These are phyloP conservation scores for Candida palmyrensis DNA, from an alignment of 805 yeast genomes.

Conservation along the genomic window DNA sequence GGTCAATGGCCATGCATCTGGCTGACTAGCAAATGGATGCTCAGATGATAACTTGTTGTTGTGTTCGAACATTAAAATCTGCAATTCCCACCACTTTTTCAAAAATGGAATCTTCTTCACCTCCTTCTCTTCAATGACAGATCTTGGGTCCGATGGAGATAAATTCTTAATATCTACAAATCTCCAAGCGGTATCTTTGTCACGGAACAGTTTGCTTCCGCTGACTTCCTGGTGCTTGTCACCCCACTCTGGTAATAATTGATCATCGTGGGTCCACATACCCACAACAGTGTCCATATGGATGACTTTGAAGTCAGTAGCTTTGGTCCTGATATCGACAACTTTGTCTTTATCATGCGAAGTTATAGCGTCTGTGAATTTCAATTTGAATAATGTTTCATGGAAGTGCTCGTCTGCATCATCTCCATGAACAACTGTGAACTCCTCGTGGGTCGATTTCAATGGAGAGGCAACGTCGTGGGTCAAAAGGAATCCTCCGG, in stretches of 20 bases:
- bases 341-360: conserved; percentile 42
- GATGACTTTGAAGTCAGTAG: conserved; percentile 60
- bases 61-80: conserved; percentile 82
- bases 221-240: conserved; percentile 88
- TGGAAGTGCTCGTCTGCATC: conserved; percentile 52
- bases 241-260: conserved; percentile 91
- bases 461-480: conserved; percentile 97
- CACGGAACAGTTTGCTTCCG: conserved; percentile 81
- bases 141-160: conserved; percentile 49
- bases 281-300: conserved; percentile 89
- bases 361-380: conserved; percentile 42
- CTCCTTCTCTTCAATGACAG: conserved; percentile 57
- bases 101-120: conserved; percentile 66
- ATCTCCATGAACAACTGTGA: conserved; percentile 67
- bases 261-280: conserved; percentile 88
- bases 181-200: conserved; percentile 66
- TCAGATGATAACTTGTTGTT: conserved; percentile 82
- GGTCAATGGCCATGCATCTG: conserved; percentile 87
- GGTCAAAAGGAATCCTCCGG: conserved; percentile 75
- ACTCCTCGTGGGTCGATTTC: conserved; percentile 89
- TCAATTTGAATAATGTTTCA: conserved; percentile 75
- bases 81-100: conserved; percentile 86
- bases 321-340: conserved; percentile 61
- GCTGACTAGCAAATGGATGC: conserved; percentile 95
- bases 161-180: conserved; percentile 67